These are phyloP conservation scores for Kodamaea sp. DNA, from an alignment of 1,139 yeast species.

Conservation along the genomic window DNA sequence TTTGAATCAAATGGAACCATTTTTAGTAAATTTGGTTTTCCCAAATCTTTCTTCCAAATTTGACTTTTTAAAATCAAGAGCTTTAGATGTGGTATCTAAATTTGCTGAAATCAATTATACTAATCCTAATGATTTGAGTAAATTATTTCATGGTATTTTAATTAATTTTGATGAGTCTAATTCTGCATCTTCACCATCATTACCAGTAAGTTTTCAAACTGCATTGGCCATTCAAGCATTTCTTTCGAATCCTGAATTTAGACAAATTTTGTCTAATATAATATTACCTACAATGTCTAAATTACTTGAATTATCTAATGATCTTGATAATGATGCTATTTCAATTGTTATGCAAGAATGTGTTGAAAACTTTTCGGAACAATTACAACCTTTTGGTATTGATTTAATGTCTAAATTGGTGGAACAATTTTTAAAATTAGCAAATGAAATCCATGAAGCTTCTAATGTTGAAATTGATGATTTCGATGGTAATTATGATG, in stretches of 20 bases:
- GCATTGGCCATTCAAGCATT: constrained; percentile 84
- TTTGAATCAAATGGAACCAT: constrained; percentile 61
- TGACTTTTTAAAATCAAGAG: constrained; percentile 79
- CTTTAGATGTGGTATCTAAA: constrained; percentile 72
- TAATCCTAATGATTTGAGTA: constrained; percentile 46
- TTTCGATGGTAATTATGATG: constrained; percentile 40
- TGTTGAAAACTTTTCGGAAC: constrained; percentile 84
- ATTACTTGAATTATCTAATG: constrained; percentile 69
- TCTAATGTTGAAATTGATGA: constrained; percentile 44
- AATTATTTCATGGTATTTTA: constrained; percentile 65
- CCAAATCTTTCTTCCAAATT: constrained; percentile 66
- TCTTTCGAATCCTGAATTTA: constrained; percentile 60
- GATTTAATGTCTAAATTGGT: constrained; percentile 78
- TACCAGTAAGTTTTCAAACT: constrained; percentile 82
- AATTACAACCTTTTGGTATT: constrained; percentile 89
- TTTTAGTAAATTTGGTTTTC: constrained; percentile 59
- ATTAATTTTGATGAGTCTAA: constrained; percentile 45
- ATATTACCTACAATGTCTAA: constrained; percentile 83
- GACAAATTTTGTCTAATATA: constrained; percentile 60
- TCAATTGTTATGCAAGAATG: constrained; percentile 94
- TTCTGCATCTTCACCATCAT: constrained; percentile 38
- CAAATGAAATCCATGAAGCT: constrained; percentile 65
- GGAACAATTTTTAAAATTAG: constrained; percentile 74
- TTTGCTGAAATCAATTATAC: constrained; percentile 63
- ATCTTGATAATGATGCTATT: constrained; percentile 82